phyloP scores from a whole-genome alignment of 441 rosid genomes.

The Adansonia gregorii region DNA sequence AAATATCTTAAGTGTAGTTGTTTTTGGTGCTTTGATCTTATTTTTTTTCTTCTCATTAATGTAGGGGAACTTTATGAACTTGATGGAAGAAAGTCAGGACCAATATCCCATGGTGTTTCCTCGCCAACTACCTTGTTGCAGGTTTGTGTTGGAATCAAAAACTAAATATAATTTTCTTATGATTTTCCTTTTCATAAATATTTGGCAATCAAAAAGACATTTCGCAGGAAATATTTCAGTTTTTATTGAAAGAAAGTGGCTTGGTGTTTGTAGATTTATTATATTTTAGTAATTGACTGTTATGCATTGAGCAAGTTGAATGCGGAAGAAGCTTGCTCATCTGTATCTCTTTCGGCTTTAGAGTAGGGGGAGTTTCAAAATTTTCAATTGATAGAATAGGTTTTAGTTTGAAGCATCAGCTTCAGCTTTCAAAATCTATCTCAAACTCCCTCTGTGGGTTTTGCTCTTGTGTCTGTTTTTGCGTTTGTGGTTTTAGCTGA shows the following conservation, averaged over 20 bases:
- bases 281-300: background rate
- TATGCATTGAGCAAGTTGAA: background rate
- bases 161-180: background rate
- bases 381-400: background rate
- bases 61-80: conserved; percentile 85
- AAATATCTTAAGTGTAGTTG: conserved; percentile 9
- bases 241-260: background rate
- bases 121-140: conserved; percentile 66
- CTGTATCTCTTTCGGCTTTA: background rate
- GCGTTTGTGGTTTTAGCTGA: background rate
- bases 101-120: conserved; percentile 73
- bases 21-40: background rate
- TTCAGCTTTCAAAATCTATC: background rate
- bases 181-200: background rate
- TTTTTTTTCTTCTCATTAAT: conserved; percentile 2
- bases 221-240: background rate
- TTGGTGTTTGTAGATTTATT: background rate
- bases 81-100: conserved; percentile 86
- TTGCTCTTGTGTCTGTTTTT: background rate
- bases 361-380: background rate
- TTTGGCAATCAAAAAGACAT: background rate
- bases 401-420: conserved; percentile 16
- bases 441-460: background rate
- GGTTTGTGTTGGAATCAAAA: conserved; percentile 45
- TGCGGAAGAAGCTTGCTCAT: background rate